Base-by-base conservation (phyloP, 2,329 filamentous ascomycete species). In the Epicoccum sorghinum region DNA sequence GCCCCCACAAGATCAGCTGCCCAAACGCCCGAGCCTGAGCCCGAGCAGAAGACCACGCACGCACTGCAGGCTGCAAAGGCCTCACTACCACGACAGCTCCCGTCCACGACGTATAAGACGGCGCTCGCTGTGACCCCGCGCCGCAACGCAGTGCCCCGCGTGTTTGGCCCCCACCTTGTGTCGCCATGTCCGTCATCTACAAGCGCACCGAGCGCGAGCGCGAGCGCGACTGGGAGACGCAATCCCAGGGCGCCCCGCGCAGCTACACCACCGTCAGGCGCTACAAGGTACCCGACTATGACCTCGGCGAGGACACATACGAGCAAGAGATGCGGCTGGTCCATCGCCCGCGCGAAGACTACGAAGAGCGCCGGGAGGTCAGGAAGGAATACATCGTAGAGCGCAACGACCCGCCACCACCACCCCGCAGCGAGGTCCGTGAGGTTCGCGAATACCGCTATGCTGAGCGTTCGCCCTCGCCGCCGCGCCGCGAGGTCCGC, bases 201-300 rank as follows among this genome's bases (percentile, higher is more conserved):
- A 77, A 66, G 58, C 52, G 57, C 44, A 64, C 71, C 56, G 78
- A 80, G 65, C 70, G 74, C 54, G 74, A 76, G 47, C 73, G 77
- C 45, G 76, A 79, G 63, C 75, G 77, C 58, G 77, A 79, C 61
- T 78, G 76, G 69, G 77, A 79, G 39, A 68, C 72, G 12, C 67
- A 69, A 29, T 61, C 63, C 40, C 62, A 63, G 48, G 62, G 66
- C 66, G 74, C 74, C 55, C 78, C 58, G 25, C 71, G 71, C 57
- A 70, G 75, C 58, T 82, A 80, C 64, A 83, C 80, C 60, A 84
- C 82, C 6, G 80, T 87, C 62, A 84, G 83, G 68, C 83, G 84
- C 64, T 87, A 88, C 76, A 78, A 79, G 57, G 71, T 81, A n/a
- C 80, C 80, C 44, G 80, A 83, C 43, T 62, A 63, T 47, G 74